Evolutionary conservation across 2,329 filamentous ascomycete genomes (phyloP).

Genomic region (Talaromyces sp.): DNA sequence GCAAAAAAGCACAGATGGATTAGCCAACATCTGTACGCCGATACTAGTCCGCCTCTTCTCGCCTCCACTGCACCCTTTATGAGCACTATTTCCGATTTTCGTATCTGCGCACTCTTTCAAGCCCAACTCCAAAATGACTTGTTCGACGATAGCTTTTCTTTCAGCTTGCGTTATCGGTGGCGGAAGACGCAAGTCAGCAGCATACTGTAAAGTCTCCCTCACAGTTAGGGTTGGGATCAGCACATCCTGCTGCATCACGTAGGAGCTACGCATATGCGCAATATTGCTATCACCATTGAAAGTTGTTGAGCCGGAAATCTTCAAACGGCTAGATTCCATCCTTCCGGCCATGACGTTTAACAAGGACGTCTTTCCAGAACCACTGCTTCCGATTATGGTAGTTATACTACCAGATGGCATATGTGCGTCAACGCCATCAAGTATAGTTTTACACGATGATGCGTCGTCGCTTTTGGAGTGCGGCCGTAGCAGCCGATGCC

Average conservation of each 20-base stretch:
- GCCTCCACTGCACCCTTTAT: conserved; percentile 74
- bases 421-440: conserved; percentile 62
- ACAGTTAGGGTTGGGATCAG: conserved; percentile 71
- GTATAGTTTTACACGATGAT: conserved; percentile 46
- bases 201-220: conserved; percentile 69
- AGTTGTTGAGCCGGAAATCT: conserved; percentile 51
- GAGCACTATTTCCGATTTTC: conserved; percentile 65
- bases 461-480: conserved; percentile 12
- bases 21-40: conserved; percentile 73
- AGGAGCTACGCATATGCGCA: conserved; percentile 47
- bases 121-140: conserved; percentile 71
- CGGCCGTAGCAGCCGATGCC: conserved; percentile 29
- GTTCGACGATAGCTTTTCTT: conserved; percentile 63
- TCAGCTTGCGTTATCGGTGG: conserved; percentile 59
- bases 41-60: conserved; percentile 75
- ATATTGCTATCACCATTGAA: conserved; percentile 61
- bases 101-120: conserved; percentile 75
- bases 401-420: conserved; percentile 65
- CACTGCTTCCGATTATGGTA: conserved; percentile 71
- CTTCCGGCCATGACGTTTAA: conserved; percentile 70
- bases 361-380: conserved; percentile 69
- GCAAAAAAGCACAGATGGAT: conserved; percentile 72
- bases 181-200: conserved; percentile 67
- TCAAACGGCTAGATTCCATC: conserved; percentile 55
- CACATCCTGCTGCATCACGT: conserved; percentile 70